Conservation (phyloP, 345 rosid species). For the Ceriops zippeliana region DNA sequence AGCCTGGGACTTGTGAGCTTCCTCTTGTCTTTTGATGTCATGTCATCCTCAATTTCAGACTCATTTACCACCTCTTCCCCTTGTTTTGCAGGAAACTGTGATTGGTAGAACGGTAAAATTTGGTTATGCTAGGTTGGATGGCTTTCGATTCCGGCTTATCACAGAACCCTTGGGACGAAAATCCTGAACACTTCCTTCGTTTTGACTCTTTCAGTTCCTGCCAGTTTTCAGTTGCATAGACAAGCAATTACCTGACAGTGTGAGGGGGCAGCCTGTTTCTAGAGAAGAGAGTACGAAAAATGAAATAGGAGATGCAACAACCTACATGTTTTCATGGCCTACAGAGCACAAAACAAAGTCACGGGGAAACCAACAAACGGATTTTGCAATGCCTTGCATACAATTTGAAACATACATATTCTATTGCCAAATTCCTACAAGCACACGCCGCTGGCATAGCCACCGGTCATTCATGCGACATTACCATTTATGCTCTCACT, state of each 20-base stretch:
- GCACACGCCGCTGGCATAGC: too few species aligned
- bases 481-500: too few species aligned
- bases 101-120: constrained; percentile 69
- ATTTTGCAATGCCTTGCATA: too few species aligned
- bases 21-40: constrained; percentile 42
- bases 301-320: too few species aligned
- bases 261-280: constrained; percentile 7
- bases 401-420: too few species aligned
- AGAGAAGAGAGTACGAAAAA: background rate
- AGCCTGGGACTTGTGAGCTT: constrained; percentile 39
- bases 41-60: constrained; percentile 19
- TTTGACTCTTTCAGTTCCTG: constrained; percentile 51
- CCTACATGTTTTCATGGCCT: too few species aligned
- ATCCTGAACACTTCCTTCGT: constrained; percentile 38
- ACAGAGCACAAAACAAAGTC: too few species aligned
- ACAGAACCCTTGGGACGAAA: constrained; percentile 27
- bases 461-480: too few species aligned
- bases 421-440: too few species aligned
- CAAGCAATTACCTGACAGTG: constrained; percentile 8
- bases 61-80: constrained; percentile 28
- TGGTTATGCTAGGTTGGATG: constrained; percentile 59
- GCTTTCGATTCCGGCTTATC: constrained; percentile 37
- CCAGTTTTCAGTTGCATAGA: constrained; percentile 16
- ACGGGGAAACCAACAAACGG: too few species aligned
- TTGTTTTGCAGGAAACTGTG: constrained; percentile 25